Conservation (phyloP, 2,329 filamentous ascomycete genomes). For the Aspergillus ochraceus region DNA sequence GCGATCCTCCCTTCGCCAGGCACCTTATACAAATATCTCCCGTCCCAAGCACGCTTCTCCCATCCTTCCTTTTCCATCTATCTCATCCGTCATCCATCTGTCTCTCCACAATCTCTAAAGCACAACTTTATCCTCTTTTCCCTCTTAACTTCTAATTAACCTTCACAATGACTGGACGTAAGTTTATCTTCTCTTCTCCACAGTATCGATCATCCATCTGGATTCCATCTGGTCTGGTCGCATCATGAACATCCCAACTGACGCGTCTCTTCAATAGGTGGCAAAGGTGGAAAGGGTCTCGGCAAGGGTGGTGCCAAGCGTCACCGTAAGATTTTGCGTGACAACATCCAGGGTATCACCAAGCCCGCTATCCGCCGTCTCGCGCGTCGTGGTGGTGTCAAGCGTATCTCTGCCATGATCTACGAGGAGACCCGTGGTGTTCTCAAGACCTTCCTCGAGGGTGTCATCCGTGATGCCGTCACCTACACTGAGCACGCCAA, state of each 20-base stretch:
- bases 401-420: slow-evolving; percentile 98
- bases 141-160: slow-evolving; percentile 26
- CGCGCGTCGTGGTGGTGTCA: slow-evolving; percentile 98
- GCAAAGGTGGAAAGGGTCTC: slow-evolving; percentile 96
- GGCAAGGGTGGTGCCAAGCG: slow-evolving; percentile 98
- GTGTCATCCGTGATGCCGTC: slow-evolving; percentile 76
- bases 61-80: slow-evolving; percentile 24
- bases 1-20: slow-evolving; percentile 18
- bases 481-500: slow-evolving; percentile 83
- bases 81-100: slow-evolving; percentile 24
- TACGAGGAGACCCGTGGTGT: slow-evolving; percentile 82
- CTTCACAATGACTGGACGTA: slow-evolving; percentile 61
- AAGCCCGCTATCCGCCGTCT: slow-evolving; percentile 99
- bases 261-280: slow-evolving; percentile 61
- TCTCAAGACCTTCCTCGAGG: slow-evolving; percentile 80
- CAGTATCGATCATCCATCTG: slow-evolving; percentile 7
- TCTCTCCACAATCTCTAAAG: slow-evolving; percentile 24
- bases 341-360: slow-evolving; percentile 99
- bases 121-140: slow-evolving; percentile 22
- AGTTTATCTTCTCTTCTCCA: slow-evolving; percentile 34
- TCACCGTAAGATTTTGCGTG: slow-evolving; percentile 97
- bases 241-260: slow-evolving; percentile 34
- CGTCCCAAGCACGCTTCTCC: slow-evolving; percentile 27
- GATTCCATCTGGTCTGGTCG: slow-evolving; percentile 6
- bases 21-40: slow-evolving; percentile 42